Base-by-base conservation (phyloP, 2,329 filamentous ascomycete species). In the Aspergillus fijiensis region DNA sequence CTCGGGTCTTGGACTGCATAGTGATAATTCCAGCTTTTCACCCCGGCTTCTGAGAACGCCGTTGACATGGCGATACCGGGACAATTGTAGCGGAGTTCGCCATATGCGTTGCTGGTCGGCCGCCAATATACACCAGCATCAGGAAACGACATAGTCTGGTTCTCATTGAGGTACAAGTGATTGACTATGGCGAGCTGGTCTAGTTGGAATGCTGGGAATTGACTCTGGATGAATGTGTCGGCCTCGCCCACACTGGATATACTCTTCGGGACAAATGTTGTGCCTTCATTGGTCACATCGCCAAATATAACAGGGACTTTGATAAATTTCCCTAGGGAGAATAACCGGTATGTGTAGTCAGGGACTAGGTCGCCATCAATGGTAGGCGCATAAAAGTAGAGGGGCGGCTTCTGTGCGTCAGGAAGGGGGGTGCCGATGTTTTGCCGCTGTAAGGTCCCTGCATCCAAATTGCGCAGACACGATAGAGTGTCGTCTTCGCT, bases 11-110 rank as follows among this genome's bases (percentile, higher is more conserved):
- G 76, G 3, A 91, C 89, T 58, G 88, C 84, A 76, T 87, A 91
- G 48, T 84, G 84, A 71, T 93, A 93, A 69, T 86, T 88, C 82
- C 85, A 93, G 25, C 81, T 84, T 1, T 19, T 70, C 27, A 35
- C 47, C 29, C 67, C 66, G 39, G 69, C 67, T 27, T 70, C 65
- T 2, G 75, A 73, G 50, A 77, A 77, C 1, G 76, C 72, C 9
- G 77, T 70, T 1, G 80, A 82, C 69, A 88, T 76, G 73, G 80
- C 84, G 45, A 88, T 79, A 0, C 83, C 84, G 0, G 87, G 85
- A 64, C 88, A 90, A 65, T 80, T 86, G 72, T 89, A 89, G 5
- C 86, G 80, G 65, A 89, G 79, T 63, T 90, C 86, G 16, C 87
- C 87, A 64, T 89, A 88, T 4, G 81, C 85, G 49, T 84, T 81